phyloP scores from a whole-genome alignment of 768 basidiomycete genomes.

The Cyathus striatus region DNA sequence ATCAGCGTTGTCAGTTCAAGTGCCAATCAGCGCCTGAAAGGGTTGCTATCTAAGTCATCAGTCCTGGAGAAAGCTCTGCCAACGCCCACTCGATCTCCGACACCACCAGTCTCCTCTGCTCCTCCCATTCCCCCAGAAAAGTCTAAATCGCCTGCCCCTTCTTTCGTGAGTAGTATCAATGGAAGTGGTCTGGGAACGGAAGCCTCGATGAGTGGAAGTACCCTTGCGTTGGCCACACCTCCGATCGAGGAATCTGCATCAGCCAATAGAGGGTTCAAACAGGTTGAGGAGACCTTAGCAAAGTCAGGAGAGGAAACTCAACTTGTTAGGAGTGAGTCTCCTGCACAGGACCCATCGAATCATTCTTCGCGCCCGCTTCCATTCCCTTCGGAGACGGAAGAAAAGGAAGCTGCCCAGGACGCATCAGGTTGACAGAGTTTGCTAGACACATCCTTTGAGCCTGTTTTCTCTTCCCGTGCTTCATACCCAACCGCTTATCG shows the following conservation, averaged over 20 bases:
- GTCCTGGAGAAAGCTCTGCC: slow-evolving; percentile 31
- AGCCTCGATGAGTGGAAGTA: slow-evolving; percentile 6
- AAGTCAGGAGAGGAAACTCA: background rate
- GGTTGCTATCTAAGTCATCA: slow-evolving; percentile 34
- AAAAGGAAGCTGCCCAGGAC: no score
- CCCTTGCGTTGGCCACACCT: slow-evolving; percentile 10
- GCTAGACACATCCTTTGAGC: no score
- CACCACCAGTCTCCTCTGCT: slow-evolving; percentile 17
- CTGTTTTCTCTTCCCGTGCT: no score
- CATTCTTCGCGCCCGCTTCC: background rate
- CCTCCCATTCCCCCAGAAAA: slow-evolving; percentile 10
- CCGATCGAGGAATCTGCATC: slow-evolving; percentile 9
- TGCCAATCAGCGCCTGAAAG: slow-evolving; percentile 45
- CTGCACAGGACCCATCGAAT: background rate
- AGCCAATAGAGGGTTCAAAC: slow-evolving; percentile 5
- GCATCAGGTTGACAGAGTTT: no score
- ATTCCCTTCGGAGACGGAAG: no score
- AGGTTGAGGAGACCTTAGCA: slow-evolving; percentile 1
- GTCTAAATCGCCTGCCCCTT: slow-evolving; percentile 9
- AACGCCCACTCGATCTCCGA: slow-evolving; percentile 13
- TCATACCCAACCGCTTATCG: no score
- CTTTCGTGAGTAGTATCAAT: slow-evolving; percentile 5
- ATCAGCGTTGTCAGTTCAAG: no score
- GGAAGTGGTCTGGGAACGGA: slow-evolving; percentile 5
- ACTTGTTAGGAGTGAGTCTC: background rate